phyloP scores from a whole-genome alignment of 805 yeast species.

The Suhomyces prunicola region DNA sequence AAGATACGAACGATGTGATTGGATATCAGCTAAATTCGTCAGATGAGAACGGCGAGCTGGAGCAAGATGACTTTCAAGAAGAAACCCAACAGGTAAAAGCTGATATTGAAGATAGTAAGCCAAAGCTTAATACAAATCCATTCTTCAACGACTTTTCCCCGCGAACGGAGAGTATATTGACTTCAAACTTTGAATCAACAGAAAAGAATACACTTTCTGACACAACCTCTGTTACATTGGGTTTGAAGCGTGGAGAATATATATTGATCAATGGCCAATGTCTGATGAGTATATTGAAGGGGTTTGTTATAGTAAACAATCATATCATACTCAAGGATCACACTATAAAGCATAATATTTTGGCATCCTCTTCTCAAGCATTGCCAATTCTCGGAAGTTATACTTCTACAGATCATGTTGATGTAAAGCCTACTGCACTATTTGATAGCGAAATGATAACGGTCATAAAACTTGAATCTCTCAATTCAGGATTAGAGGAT shows the following conservation, averaged over 20 bases:
- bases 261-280: conserved; percentile 49
- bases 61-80: conserved; percentile 1
- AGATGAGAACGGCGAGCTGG: conserved; percentile 18
- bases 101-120: neutral
- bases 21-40: conserved; percentile 28
- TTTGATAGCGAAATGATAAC: conserved; percentile 13
- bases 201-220: conserved; percentile 36
- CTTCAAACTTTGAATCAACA: conserved; percentile 38
- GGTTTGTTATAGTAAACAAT: conserved; percentile 46
- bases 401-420: conserved; percentile 13
- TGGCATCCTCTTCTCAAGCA: conserved; percentile 35
- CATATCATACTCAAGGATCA: conserved; percentile 19
- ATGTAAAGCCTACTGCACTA: conserved; percentile 11
- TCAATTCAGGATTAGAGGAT: conserved; percentile 43
- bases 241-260: conserved; percentile 41
- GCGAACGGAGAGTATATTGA: neutral
- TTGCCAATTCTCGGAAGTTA: conserved; percentile 35
- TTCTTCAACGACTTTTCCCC: neutral
- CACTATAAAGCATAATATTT: conserved; percentile 19
- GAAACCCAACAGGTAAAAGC: neutral
- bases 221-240: conserved; percentile 34
- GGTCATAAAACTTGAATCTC: conserved; percentile 35
- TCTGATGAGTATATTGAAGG: conserved; percentile 41
- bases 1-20: conserved; percentile 15
- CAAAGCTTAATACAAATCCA: neutral